Evolutionary conservation across 2,329 filamentous ascomycete genomes (phyloP).

Genomic region (Polychaeton citri): DNA sequence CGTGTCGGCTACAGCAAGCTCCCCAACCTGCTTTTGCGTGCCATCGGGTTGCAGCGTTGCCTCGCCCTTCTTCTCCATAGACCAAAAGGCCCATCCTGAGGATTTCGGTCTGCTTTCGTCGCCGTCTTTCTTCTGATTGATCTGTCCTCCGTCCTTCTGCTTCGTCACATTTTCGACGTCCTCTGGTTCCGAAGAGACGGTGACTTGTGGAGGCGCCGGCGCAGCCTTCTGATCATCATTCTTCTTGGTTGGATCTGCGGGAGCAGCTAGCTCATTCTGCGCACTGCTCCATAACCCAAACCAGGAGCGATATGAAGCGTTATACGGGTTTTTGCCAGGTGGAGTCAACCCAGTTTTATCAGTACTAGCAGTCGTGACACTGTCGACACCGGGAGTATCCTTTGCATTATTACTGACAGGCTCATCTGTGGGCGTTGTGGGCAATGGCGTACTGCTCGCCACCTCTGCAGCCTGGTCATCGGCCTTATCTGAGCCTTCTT

Average conservation of each 20-base stretch:
- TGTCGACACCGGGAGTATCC: background rate
- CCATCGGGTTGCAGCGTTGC: slow-evolving; percentile 41
- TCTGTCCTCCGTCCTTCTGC: background rate
- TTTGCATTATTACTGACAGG: slow-evolving; percentile 1
- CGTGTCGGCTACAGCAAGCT: slow-evolving; percentile 37
- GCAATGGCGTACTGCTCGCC: slow-evolving; percentile 28
- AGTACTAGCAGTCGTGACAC: background rate
- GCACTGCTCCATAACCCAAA: slow-evolving; percentile 36
- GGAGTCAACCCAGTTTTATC: background rate
- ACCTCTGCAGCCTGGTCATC: slow-evolving; percentile 18
- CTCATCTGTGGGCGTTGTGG: slow-evolving; percentile 18
- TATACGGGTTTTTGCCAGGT: background rate
- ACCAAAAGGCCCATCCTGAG: slow-evolving; percentile 76
- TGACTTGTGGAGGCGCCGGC: slow-evolving; percentile 4
- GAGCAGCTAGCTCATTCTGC: slow-evolving; percentile 25
- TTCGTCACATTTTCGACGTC: background rate
- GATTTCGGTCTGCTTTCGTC: slow-evolving; percentile 22
- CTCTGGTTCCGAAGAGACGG: slow-evolving; percentile 5
- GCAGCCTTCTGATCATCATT: slow-evolving; percentile 5
- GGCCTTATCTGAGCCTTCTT: slow-evolving; percentile 16
- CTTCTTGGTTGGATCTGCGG: slow-evolving; percentile 10
- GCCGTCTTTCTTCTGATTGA: slow-evolving; percentile 1
- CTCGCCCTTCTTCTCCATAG: slow-evolving; percentile 42
- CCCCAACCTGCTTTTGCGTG: slow-evolving; percentile 42
- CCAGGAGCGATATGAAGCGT: slow-evolving; percentile 25